Evolutionary conservation across 148 eudicot genomes (phyloP), one percentile per base, ranked within the genome.

Genomic region (Polygonum aviculare): DNA sequence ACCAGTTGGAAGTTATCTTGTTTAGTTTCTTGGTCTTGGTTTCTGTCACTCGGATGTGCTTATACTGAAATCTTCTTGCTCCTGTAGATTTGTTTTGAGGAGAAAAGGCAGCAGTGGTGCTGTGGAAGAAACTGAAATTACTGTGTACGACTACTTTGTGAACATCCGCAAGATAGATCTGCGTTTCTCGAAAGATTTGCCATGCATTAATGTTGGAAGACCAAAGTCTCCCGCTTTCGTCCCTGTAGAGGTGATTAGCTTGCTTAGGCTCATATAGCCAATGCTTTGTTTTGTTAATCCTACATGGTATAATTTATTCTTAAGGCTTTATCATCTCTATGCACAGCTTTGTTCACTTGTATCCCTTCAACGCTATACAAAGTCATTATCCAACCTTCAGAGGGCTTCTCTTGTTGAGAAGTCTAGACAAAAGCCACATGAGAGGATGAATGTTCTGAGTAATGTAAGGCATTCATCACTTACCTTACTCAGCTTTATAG

Each of bases 181-280:
- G 84, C 87, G 90, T 0, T 90, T 90, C 76, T 95, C 97, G 52
- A 94, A 83, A 74, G 90, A 90, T 44, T 65, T 92, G n/a, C 98
- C 98, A 0, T 95, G 98, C 80, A 90, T 95, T 21, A 95, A 95
- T 79, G 97, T 92, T 48, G 98, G 98, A 47, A 95, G 89, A 78
- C 96, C 97, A 3, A 95, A 95, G 83, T 82, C 88, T 5, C 97
- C 98, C 0, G 92, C 93, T 6, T 92, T 62, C 82, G 79, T 94
- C 67, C 98, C 98, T 1, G 7, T 94, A 16, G 98, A 94, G 95
- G 98, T 94, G 79, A 62, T 73, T 72, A 1, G 54, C 11, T 63
- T 4, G 14, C 39, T 50, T 60, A 10, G 15, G 47, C 18, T 74
- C 0, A 0, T 49, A 18, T 47, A 47, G 31, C 21, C 33, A 22